A percentile compares a stretch with the other conserved stretches of the same genome.
Evolutionary conservation across 768 basidiomycete genomes (phyloP).

Genomic region (Mycena epipterygia): DNA sequence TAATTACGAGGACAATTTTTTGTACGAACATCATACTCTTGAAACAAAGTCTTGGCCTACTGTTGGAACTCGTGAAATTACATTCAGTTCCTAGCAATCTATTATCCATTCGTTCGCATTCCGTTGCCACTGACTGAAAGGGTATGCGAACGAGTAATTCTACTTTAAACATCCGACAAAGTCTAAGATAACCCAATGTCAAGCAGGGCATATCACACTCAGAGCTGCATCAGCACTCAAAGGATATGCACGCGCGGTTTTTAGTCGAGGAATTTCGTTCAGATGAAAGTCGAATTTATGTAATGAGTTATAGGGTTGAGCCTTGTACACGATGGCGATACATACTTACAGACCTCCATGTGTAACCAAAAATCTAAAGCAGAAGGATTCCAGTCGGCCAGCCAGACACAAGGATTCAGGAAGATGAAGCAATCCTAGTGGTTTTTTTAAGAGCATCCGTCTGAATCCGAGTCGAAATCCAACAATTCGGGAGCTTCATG

Average conservation of each 20-base stretch:
- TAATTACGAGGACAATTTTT: slow-evolving; percentile 8
- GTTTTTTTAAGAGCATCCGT: no score
- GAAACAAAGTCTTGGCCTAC: slow-evolving; percentile 7
- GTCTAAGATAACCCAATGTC: slow-evolving; percentile 12
- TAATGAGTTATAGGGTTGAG: no score
- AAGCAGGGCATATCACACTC: slow-evolving; percentile 14
- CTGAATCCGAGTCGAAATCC: no score
- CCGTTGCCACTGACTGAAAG: slow-evolving; percentile 10
- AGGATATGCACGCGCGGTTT: slow-evolving; percentile 5
- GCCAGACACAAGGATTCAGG: no score
- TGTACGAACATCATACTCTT: slow-evolving; percentile 7
- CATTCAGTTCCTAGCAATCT: slow-evolving; percentile 8
- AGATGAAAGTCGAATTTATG: no score
- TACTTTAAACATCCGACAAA: slow-evolving; percentile 9
- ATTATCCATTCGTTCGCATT: slow-evolving; percentile 5
- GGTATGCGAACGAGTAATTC: slow-evolving; percentile 8
- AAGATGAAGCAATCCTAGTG: no score
- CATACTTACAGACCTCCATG: no score
- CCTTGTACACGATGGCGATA: no score
- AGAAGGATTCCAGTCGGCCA: no score
- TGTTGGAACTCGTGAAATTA: slow-evolving; percentile 9
- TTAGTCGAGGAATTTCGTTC: slow-evolving; percentile 1
- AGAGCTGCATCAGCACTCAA: slow-evolving; percentile 5
- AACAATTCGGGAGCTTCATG: no score
- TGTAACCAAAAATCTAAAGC: no score